Evolutionary conservation across 495 filamentous ascomycete genomes (phyloP).

Genomic region (Staphylotrichum tortipilum): DNA sequence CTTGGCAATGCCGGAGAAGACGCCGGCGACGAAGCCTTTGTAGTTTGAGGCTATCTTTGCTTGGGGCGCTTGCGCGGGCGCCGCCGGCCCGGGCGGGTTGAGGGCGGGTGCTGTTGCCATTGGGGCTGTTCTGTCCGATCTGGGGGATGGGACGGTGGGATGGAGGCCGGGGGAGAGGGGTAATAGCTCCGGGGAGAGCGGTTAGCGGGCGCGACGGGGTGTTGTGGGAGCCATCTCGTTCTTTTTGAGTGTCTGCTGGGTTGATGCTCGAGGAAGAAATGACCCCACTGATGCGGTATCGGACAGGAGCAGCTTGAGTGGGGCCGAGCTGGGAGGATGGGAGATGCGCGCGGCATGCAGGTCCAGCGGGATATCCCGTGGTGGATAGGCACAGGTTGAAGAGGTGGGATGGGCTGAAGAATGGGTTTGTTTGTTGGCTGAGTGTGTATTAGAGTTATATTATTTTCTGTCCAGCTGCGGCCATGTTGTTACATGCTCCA

Average conservation of each 20-base stretch:
- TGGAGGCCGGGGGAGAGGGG: too few species aligned
- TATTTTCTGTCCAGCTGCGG: too few species aligned
- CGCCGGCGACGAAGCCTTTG: conserved; percentile 88
- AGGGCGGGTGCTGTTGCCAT: conserved; percentile 11
- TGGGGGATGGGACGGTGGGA: neutral
- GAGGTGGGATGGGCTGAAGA: too few species aligned
- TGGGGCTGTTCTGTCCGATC: conserved; percentile 3
- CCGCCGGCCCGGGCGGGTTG: conserved; percentile 3
- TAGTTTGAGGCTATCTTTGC: conserved; percentile 39
- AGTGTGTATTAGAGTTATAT: too few species aligned
- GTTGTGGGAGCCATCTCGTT: conserved; percentile 5
- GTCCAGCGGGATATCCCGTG: too few species aligned
- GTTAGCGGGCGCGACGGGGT: neutral
- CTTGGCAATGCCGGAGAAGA: conserved; percentile 91
- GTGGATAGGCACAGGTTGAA: too few species aligned
- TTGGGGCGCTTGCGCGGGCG: conserved; percentile 4
- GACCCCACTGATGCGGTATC: conserved; percentile 11
- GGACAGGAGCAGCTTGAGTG: conserved; percentile 6
- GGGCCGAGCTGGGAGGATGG: neutral
- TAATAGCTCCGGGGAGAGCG: too few species aligned
- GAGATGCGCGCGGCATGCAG: neutral
- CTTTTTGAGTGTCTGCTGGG: too few species aligned
- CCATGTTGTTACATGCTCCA: neutral
- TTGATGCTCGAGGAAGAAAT: neutral
- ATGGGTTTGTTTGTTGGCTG: too few species aligned